Percentiles rank a stretch among this genome's conserved stretches.
Evolutionary conservation across 2,329 filamentous ascomycete genomes (phyloP).

Genomic region (Epicoccum sorghinum): DNA sequence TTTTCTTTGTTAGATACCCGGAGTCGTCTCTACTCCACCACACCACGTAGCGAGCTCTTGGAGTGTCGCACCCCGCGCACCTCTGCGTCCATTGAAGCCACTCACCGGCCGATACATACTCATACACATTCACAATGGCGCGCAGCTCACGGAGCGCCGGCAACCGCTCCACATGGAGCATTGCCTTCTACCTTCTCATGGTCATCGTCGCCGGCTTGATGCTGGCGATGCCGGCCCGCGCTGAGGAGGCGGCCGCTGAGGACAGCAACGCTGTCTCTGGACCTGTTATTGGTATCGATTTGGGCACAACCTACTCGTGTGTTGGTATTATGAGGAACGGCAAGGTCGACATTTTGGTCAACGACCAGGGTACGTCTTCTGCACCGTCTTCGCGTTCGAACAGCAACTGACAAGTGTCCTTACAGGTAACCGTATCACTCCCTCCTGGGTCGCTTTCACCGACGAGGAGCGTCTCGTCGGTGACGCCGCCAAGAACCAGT

Average conservation of each 20-base stretch:
- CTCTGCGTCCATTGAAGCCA: conserved; percentile 26
- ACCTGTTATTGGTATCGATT: conserved; percentile 76
- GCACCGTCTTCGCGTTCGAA: neutral
- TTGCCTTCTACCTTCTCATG: conserved; percentile 89
- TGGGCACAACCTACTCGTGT: conserved; percentile 94
- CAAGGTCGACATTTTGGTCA: conserved; percentile 52
- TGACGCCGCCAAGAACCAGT: conserved; percentile 70
- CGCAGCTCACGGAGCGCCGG: conserved; percentile 67
- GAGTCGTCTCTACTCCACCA: conserved; percentile 28
- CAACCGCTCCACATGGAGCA: conserved; percentile 82
- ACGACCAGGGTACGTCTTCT: conserved; percentile 48
- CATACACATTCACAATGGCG: conserved; percentile 57
- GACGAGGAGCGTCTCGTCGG: conserved; percentile 96
- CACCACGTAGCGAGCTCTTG: conserved; percentile 29
- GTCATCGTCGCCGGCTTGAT: conserved; percentile 85
- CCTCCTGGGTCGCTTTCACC: conserved; percentile 92
- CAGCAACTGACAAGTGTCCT: conserved; percentile 30
- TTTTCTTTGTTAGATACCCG: conserved; percentile 39
- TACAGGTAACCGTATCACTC: conserved; percentile 51
- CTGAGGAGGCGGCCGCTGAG: conserved; percentile 67
- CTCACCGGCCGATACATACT: conserved; percentile 21
- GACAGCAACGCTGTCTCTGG: conserved; percentile 60
- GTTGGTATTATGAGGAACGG: conserved; percentile 71
- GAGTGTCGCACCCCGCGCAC: conserved; percentile 29
- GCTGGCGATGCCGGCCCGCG: conserved; percentile 77